phyloP scores from a whole-genome alignment of 345 rosid species.

The rapeseed (Brassica napus) region DNA sequence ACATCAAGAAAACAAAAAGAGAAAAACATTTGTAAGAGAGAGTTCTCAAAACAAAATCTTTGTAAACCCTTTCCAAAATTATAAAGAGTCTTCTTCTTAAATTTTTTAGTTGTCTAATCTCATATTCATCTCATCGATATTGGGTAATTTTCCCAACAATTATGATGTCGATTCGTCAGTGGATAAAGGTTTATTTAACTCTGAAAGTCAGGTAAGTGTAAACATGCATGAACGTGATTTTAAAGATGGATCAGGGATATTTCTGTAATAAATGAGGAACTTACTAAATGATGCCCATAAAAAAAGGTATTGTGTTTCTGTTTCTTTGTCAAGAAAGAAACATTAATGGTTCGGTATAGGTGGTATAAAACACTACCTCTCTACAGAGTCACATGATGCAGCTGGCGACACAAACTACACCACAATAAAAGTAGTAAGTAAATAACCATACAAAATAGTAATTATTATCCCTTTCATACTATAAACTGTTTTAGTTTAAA shows the following conservation, averaged over 20 bases:
- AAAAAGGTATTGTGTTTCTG: background rate
- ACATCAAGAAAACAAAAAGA: no score
- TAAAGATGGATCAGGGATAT: constrained; percentile 23
- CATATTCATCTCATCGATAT: no score
- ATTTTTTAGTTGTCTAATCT: no score
- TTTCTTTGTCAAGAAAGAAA: constrained; percentile 1
- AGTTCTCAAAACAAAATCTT: no score
- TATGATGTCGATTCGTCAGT: constrained; percentile 27
- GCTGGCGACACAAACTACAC: constrained; percentile 35
- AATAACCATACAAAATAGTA: constrained; percentile 1
- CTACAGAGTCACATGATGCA: constrained; percentile 20
- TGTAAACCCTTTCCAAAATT: no score
- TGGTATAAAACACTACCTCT: constrained; percentile 22
- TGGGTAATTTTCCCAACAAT: no score
- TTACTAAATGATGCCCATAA: constrained; percentile 24
- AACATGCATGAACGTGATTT: constrained; percentile 43
- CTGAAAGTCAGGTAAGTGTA: constrained; percentile 19
- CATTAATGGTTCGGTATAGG: constrained; percentile 25
- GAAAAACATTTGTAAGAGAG: no score
- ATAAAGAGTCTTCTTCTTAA: no score
- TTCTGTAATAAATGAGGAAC: constrained; percentile 16
- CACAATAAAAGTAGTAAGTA: constrained; percentile 13
- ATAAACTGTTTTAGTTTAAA: background rate
- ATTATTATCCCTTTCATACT: background rate
- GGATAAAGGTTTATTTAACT: constrained; percentile 26